Evolutionary conservation across 345 rosid species (phyloP), one percentile per base, ranked within the genome.

Genomic region (Brassica carinata): DNA sequence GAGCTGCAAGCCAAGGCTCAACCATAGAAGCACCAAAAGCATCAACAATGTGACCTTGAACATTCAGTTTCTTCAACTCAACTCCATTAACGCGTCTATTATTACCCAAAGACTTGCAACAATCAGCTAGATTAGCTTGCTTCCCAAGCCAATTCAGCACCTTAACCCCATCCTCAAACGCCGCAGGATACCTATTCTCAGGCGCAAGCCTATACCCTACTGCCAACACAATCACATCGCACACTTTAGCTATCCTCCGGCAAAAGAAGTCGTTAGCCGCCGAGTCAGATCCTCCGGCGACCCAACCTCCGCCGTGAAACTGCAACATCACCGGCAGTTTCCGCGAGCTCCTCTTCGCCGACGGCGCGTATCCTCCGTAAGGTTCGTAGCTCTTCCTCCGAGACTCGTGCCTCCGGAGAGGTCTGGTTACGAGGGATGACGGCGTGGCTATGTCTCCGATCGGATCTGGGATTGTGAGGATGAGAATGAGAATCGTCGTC

Each of bases 261-360:
- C 96, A 94, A 67, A 94, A 92, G 79, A 67, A 73, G 79, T 94
- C 97, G 69, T 92, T 92, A 13, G 78, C 84, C 62, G 80, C 87
- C 14, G 94, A 84, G 64, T 85, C 92, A 65, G 88, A 89, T 69
- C 97, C 89, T 76, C 97, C 97, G 18, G 91, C 84, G 36, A 93
- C 93, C 71, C 90, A 93, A 70, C 94, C 98, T 3, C 99, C 99
- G n/a, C 97, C 98, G 9, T 95, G 99, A 77, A 95, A 95, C 88
- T 91, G 97, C 87, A 93, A 64, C 84, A 93, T 85, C 83, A 91
- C 91, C 27, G 99, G 97, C 48, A 95, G 77, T 83, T 78, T 91
- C 85, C 90, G 72, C 2, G 64, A 69, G 61, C 69, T 86, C 9
- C 85, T 86, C 10, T 40, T 5, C 0, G 72, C 64, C 19, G 85